Conservation (phyloP, 169 alveolate species). For the Prorocentrum cordatum region DNA sequence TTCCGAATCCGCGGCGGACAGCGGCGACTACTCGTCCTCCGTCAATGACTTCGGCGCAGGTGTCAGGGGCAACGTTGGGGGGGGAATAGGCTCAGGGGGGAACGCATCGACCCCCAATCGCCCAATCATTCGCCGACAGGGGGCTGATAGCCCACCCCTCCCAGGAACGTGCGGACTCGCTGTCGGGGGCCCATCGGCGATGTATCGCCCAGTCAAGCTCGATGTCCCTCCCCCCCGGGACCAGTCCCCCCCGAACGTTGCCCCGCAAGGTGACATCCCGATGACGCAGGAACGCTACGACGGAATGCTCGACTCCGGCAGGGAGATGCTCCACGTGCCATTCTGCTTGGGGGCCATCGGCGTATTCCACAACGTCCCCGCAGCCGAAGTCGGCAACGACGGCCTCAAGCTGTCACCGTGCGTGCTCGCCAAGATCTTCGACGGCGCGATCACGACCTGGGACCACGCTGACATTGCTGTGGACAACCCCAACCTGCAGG, state of each 20-base stretch:
- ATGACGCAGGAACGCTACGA: no score
- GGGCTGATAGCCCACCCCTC: no score
- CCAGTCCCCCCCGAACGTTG: no score
- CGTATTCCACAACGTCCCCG: constrained; percentile 40
- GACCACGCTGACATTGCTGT: not conserved
- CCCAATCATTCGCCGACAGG: no score
- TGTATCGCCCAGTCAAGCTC: no score
- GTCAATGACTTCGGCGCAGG: constrained; percentile 42
- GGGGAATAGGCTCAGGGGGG: no score
- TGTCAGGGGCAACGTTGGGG: no score
- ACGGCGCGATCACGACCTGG: constrained; percentile 46
- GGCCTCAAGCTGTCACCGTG: constrained; percentile 56
- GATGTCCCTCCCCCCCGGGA: no score
- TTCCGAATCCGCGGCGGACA: not conserved
- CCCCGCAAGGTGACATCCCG: no score
- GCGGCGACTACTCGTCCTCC: not conserved
- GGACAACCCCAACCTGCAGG: not conserved
- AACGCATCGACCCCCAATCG: no score
- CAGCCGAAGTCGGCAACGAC: not conserved
- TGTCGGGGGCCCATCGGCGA: no score
- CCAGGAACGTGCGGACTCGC: no score
- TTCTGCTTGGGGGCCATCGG: constrained; percentile 53
- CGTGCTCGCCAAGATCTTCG: constrained; percentile 33
- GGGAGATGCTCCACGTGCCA: constrained; percentile 36
- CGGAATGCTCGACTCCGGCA: not conserved